phyloP scores from a whole-genome alignment of 352 stramenopile species.

The Globisporangium polare region DNA sequence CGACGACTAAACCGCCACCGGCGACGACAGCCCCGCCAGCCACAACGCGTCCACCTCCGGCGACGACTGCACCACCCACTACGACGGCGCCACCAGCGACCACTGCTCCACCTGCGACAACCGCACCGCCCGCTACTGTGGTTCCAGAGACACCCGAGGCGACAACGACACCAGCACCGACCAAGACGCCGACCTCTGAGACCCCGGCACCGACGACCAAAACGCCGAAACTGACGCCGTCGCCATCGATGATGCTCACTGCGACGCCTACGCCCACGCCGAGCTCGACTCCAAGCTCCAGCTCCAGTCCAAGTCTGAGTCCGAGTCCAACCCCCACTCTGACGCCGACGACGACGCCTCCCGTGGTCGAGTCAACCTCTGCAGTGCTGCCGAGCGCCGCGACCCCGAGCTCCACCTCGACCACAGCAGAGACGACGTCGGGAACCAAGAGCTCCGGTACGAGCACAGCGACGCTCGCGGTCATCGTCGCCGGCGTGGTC shows the following conservation, averaged over 20 bases:
- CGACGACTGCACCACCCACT: slow-evolving; percentile 12
- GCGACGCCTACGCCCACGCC: slow-evolving; percentile 12
- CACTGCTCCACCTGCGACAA: slow-evolving; percentile 17
- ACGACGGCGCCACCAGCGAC: slow-evolving; percentile 3
- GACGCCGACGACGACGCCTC: background rate
- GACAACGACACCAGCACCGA: background rate
- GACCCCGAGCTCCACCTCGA: slow-evolving; percentile 15
- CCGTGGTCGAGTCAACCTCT: slow-evolving; percentile 5
- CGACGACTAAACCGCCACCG: slow-evolving; percentile 9
- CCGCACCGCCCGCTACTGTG: slow-evolving; percentile 4
- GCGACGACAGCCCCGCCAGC: slow-evolving; percentile 14
- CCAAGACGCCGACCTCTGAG: background rate
- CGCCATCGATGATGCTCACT: slow-evolving; percentile 14
- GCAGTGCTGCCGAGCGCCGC: slow-evolving; percentile 5
- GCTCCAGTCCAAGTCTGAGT: background rate
- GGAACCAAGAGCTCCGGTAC: slow-evolving; percentile 14
- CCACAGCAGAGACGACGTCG: slow-evolving; percentile 30
- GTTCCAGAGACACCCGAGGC: slow-evolving; percentile 3
- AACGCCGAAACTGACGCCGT: slow-evolving; percentile 9
- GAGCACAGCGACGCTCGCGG: slow-evolving; percentile 32
- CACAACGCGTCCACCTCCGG: background rate
- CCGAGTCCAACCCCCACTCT: background rate
- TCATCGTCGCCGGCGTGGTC: slow-evolving; percentile 46
- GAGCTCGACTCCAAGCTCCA: background rate
- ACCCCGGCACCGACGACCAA: slow-evolving; percentile 11